Conservation (phyloP, 495 filamentous ascomycete genomes). For the Aspergillus incahuasiensis region DNA sequence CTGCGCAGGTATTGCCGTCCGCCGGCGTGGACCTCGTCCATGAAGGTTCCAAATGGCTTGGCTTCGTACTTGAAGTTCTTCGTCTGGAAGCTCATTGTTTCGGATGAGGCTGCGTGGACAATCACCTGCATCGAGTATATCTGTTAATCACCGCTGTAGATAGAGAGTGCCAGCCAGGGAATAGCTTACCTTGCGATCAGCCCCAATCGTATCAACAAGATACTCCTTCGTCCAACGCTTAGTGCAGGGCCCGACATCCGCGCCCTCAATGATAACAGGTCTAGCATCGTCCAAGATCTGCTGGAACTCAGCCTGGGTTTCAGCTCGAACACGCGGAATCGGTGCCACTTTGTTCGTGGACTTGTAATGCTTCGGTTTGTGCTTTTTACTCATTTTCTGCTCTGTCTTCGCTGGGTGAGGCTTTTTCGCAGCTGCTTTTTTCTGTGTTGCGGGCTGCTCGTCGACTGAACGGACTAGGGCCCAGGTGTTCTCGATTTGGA, state of each 20-base stretch:
- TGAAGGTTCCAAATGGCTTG: slow-evolving; percentile 63
- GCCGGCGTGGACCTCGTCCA: slow-evolving; percentile 56
- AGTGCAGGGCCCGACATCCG: slow-evolving; percentile 64
- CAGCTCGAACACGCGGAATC: slow-evolving; percentile 50
- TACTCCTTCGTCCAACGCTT: slow-evolving; percentile 65
- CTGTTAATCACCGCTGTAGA: slow-evolving; percentile 11
- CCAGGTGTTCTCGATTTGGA: slow-evolving; percentile 21
- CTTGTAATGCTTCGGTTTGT: slow-evolving; percentile 1
- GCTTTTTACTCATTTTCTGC: background rate
- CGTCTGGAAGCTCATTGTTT: slow-evolving; percentile 69
- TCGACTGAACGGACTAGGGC: slow-evolving; percentile 13
- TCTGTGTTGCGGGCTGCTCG: slow-evolving; percentile 11
- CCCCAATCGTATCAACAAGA: slow-evolving; percentile 59
- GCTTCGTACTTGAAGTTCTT: slow-evolving; percentile 81
- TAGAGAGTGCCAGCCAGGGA: background rate
- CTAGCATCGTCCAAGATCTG: slow-evolving; percentile 51
- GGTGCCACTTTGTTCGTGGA: slow-evolving; percentile 6
- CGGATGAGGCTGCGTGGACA: slow-evolving; percentile 60
- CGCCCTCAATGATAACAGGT: slow-evolving; percentile 61
- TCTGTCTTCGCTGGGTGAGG: background rate
- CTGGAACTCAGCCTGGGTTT: slow-evolving; percentile 52
- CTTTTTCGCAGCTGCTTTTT: background rate
- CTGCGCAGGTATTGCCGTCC: slow-evolving; percentile 71
- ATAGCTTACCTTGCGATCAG: slow-evolving; percentile 54
- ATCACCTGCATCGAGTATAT: slow-evolving; percentile 49